A percentile compares a stretch with the other conserved stretches of the same genome.
These are phyloP conservation scores for Malassezia nana DNA, from an alignment of 1,284 basidiomycete species.

Conservation along the genomic window DNA sequence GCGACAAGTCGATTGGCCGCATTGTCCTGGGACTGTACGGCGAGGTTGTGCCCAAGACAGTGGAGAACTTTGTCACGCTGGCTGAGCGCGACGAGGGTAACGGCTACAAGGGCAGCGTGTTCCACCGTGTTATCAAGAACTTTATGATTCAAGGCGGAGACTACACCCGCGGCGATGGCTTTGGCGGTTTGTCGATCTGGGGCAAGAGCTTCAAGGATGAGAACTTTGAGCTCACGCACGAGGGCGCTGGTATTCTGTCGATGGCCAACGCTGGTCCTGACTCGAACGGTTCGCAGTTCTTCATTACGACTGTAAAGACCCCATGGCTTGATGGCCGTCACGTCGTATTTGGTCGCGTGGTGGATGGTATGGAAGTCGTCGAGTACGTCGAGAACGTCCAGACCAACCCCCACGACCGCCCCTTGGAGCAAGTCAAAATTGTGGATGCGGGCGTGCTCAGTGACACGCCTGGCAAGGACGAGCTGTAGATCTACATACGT, in stretches of 20 bases:
- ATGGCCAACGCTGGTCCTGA: slow-evolving; percentile 51
- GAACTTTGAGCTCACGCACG: slow-evolving; percentile 42
- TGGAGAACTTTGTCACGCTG: slow-evolving; percentile 43
- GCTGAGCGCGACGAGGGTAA: slow-evolving; percentile 57
- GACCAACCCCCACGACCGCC: slow-evolving; percentile 35
- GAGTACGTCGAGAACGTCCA: slow-evolving; percentile 38
- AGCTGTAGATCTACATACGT: slow-evolving; percentile 27
- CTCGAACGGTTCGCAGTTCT: slow-evolving; percentile 47
- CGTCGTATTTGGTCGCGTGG: slow-evolving; percentile 42
- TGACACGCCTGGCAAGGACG: slow-evolving; percentile 33
- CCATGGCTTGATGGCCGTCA: slow-evolving; percentile 37
- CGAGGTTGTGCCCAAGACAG: slow-evolving; percentile 39
- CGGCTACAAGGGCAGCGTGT: slow-evolving; percentile 62
- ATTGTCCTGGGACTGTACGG: slow-evolving; percentile 41
- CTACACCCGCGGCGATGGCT: slow-evolving; percentile 44
- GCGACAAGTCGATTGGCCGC: slow-evolving; percentile 34
- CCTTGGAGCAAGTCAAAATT: slow-evolving; percentile 29
- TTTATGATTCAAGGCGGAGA: slow-evolving; percentile 54
- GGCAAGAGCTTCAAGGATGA: slow-evolving; percentile 34
- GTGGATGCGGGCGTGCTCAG: slow-evolving; percentile 36
- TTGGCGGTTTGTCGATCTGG: slow-evolving; percentile 45
- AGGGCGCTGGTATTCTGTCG: slow-evolving; percentile 30
- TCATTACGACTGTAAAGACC: slow-evolving; percentile 45
- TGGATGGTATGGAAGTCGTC: slow-evolving; percentile 42
- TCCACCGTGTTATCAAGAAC: slow-evolving; percentile 58